Conservation (phyloP, 495 filamentous ascomycete species). For the Evernia prunastri region DNA sequence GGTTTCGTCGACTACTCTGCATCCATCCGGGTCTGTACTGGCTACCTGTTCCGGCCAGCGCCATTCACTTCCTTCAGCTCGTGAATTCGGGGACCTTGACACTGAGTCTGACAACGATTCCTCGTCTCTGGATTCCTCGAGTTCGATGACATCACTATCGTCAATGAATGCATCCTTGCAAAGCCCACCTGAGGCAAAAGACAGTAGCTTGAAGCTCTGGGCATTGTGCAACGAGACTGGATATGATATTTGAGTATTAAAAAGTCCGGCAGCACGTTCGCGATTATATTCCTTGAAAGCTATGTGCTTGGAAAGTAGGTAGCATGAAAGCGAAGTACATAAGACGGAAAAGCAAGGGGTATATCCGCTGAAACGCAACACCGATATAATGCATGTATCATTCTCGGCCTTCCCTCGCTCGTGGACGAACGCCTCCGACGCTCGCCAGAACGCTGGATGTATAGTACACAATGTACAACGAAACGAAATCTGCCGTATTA, state of each 20-base stretch:
- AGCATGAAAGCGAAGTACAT: not conserved
- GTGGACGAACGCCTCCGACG: conserved; percentile 19
- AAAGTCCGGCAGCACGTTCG: not conserved
- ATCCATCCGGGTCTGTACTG: conserved; percentile 58
- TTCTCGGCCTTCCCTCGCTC: conserved; percentile 10
- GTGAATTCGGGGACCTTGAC: conserved; percentile 16
- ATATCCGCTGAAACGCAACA: conserved; percentile 16
- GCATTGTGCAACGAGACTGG: conserved; percentile 19
- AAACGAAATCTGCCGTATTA: conserved; percentile 9
- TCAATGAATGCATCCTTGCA: conserved; percentile 8
- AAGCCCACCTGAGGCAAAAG: conserved; percentile 28
- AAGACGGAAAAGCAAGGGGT: conserved; percentile 8
- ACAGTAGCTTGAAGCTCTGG: conserved; percentile 66
- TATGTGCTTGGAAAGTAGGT: conserved; percentile 1
- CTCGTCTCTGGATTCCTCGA: conserved; percentile 13
- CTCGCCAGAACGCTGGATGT: conserved; percentile 24
- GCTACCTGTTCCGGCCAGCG: conserved; percentile 70
- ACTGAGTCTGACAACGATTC: conserved; percentile 15
- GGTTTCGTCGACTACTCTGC: conserved; percentile 58
- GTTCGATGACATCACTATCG: conserved; percentile 16
- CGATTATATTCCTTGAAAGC: not conserved
- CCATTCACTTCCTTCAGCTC: conserved; percentile 26
- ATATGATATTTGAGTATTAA: not conserved
- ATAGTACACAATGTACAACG: conserved; percentile 2
- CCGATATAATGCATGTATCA: conserved; percentile 13